Conservation (phyloP, 306 rosid genomes). For the Dalbergia oliveri region DNA sequence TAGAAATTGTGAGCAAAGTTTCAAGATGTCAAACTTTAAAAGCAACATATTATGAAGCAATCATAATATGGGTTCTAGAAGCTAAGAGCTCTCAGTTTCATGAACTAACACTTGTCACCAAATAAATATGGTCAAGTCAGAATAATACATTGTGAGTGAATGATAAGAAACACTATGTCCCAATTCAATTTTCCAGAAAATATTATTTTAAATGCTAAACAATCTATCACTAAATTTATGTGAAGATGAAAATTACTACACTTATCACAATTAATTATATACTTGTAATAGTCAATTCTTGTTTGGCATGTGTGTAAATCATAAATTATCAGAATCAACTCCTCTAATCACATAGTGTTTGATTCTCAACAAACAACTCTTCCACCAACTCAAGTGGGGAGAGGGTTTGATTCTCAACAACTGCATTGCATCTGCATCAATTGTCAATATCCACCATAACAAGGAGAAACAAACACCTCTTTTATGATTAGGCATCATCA, state of each 20-base stretch:
- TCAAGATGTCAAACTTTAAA: constrained; percentile 22
- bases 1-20: constrained; percentile 7
- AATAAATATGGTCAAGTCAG: constrained; percentile 3
- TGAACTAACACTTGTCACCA: constrained; percentile 28
- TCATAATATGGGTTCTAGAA: constrained; percentile 9
- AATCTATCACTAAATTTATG: constrained; percentile 16
- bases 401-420: constrained; percentile 15
- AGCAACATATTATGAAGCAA: background rate
- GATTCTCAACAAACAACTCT: background rate
- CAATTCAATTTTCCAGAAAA: constrained; percentile 9
- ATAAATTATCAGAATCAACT: constrained; percentile 7
- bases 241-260: background rate
- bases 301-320: constrained; percentile 9
- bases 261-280: constrained; percentile 1
- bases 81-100: background rate
- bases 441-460: background rate
- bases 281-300: constrained; percentile 27
- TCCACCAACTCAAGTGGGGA: constrained; percentile 7
- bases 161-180: background rate
- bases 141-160: background rate
- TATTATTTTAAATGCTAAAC: constrained; percentile 19
- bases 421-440: constrained; percentile 27
- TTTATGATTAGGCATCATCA: constrained; percentile 10
- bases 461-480: constrained; percentile 20
- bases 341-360: background rate